Conservation (phyloP, 2,329 filamentous ascomycete species). For the Fusarium sambucinum region DNA sequence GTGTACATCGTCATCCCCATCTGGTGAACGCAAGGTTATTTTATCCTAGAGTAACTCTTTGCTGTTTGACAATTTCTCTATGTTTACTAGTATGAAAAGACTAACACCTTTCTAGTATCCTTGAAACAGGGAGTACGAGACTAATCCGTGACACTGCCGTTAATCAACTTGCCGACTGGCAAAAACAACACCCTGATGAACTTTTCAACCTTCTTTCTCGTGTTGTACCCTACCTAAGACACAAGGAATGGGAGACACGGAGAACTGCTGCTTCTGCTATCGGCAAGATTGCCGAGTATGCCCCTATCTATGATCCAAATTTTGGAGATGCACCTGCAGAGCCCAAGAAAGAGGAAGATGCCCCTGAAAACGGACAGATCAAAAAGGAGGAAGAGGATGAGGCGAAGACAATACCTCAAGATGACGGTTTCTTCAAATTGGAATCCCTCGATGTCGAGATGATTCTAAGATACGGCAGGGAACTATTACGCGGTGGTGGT, state of each 20-base stretch:
- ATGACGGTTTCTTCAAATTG: constrained; percentile 76
- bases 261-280: constrained; percentile 94
- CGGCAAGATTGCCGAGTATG: constrained; percentile 92
- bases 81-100: neutral
- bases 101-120: constrained; percentile 70
- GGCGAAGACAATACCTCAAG: constrained; percentile 56
- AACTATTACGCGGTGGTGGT: constrained; percentile 85
- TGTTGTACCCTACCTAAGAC: constrained; percentile 93
- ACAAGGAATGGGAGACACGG: constrained; percentile 97
- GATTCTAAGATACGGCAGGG: constrained; percentile 85
- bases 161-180: constrained; percentile 95
- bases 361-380: constrained; percentile 56
- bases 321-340: constrained; percentile 69
- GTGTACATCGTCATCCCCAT: constrained; percentile 53
- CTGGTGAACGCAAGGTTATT: neutral
- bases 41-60: neutral
- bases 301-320: constrained; percentile 89
- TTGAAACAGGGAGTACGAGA: constrained; percentile 96
- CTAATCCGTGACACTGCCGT: constrained; percentile 97
- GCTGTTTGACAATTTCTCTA: neutral
- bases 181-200: constrained; percentile 97
- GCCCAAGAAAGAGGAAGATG: constrained; percentile 55
- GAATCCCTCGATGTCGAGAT: constrained; percentile 80
- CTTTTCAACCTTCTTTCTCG: constrained; percentile 93
- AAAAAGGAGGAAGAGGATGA: constrained; percentile 75